A percentile compares a stretch with the other conserved stretches of the same genome.
Evolutionary conservation across 179 eudicot species (phyloP).

Genomic region (Drosera spatulata): DNA sequence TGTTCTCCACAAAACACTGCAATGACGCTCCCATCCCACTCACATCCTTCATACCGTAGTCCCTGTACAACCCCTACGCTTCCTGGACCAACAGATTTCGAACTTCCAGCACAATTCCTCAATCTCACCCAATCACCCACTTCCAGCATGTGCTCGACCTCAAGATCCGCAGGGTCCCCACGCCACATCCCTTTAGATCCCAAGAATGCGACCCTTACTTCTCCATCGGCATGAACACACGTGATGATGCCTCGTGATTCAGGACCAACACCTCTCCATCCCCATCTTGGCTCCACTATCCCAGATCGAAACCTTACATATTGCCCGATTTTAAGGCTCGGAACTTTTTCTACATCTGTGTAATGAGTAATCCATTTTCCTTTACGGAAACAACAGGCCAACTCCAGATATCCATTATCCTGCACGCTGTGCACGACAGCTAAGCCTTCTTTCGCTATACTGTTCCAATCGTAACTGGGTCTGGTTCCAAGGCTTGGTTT

Average conservation of each 20-base stretch:
- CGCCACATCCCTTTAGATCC: slow-evolving; percentile 77
- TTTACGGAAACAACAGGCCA: slow-evolving; percentile 89
- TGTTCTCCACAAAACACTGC: slow-evolving; percentile 96
- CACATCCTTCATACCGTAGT: slow-evolving; percentile 48
- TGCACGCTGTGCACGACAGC: slow-evolving; percentile 92
- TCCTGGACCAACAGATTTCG: slow-evolving; percentile 80
- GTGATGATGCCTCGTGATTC: slow-evolving; percentile 73
- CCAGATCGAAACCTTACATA: slow-evolving; percentile 67
- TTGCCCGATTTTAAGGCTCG: slow-evolving; percentile 72
- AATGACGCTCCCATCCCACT: slow-evolving; percentile 61
- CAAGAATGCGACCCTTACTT: slow-evolving; percentile 68
- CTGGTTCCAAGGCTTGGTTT: slow-evolving; percentile 80
- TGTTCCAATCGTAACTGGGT: slow-evolving; percentile 95
- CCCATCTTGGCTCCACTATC: slow-evolving; percentile 88
- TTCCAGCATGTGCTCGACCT: slow-evolving; percentile 58
- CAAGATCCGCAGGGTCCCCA: slow-evolving; percentile 94
- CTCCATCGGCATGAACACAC: slow-evolving; percentile 81
- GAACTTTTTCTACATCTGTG: slow-evolving; percentile 75
- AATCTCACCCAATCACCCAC: slow-evolving; percentile 91
- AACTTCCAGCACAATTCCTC: slow-evolving; percentile 29
- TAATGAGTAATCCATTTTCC: slow-evolving; percentile 69
- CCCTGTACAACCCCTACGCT: slow-evolving; percentile 87
- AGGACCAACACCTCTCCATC: slow-evolving; percentile 79
- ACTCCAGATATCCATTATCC: slow-evolving; percentile 82
- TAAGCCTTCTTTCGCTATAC: slow-evolving; percentile 73